Evolutionary conservation across 2,329 filamentous ascomycete genomes (phyloP), one percentile per base, ranked within the genome.

Genomic region (Blastomyces parvus): DNA sequence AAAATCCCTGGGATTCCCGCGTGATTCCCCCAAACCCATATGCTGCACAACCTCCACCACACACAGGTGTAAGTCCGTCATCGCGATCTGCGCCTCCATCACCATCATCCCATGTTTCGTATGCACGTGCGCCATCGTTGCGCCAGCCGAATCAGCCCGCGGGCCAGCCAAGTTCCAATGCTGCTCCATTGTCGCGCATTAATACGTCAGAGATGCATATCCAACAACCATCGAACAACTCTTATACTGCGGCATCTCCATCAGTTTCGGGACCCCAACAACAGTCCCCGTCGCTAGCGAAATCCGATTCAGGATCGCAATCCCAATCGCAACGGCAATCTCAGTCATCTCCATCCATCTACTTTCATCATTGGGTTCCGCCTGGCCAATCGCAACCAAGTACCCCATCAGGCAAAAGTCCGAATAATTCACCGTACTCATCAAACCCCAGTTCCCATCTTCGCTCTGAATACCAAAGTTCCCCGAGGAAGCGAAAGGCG

Each of bases 301-400:
- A 77, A 56, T 82, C 83, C 64, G 84, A 53, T 52, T 40, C 44
- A 13, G 59, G 25, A 59, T 3, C 58, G 22, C 58, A 33, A 19
- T 17, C 44, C 22, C 59, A 86, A 69, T 83, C 63, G 17, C 68
- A 88, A 68, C 84, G 86, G 57, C 77, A 84, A 55, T 81, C 87
- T 66, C 83, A 85, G 22, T 90, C 55, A 27, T 58, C 88, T 50
- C 86, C 88, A 0, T 88, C 87, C 27, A 89, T 96, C 58, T 94
- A 90, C 75, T 96, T 96, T 74, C 90, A 96, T 72, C 90, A 96
- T 73, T 96, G 91, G 91, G 89, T 93, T 64, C 91, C 91, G 56
- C 91, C 91, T 17, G 83, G 66, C 83, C 89, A 75, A 67, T 82
- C 83, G 64, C 86, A 88, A 73, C 88, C 88, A 65, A 84, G 84